Evolutionary conservation across 805 yeast genomes (phyloP).

Genomic region (Zygotorulaspora sp.): DNA sequence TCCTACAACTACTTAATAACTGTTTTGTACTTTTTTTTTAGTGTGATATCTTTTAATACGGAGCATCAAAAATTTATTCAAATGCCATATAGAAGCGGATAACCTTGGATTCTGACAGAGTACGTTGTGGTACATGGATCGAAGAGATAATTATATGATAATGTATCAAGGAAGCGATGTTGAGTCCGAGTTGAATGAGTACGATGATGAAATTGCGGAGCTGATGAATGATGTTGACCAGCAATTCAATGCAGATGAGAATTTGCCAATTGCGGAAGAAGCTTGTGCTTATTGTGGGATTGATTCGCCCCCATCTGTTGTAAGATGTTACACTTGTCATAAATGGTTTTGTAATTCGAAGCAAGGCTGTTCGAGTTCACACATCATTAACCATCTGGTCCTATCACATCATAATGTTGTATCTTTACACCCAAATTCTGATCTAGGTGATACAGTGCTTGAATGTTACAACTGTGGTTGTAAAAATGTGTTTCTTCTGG

Average conservation of each 20-base stretch:
- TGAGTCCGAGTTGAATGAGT: conserved; percentile 1
- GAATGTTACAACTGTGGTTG: conserved; percentile 92
- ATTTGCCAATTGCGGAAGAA: conserved; percentile 25
- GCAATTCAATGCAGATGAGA: conserved; percentile 1
- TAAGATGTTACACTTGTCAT: conserved; percentile 69
- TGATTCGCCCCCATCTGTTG: conserved; percentile 57
- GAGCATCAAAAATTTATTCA: conserved; percentile 1
- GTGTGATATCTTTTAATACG: background rate
- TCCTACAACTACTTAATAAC: background rate
- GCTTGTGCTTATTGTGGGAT: conserved; percentile 73
- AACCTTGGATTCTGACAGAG: background rate
- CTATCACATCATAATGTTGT: conserved; percentile 72
- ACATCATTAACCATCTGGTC: conserved; percentile 81
- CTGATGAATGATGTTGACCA: background rate
- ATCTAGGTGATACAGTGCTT: conserved; percentile 77
- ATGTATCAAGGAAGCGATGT: conserved; percentile 1
- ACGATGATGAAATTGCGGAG: conserved; percentile 2
- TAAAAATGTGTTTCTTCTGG: conserved; percentile 72
- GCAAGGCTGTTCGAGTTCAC: conserved; percentile 57
- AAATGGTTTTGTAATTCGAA: conserved; percentile 89
- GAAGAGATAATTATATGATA: background rate
- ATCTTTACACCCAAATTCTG: conserved; percentile 71
- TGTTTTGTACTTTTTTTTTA: background rate
- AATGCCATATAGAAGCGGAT: background rate
- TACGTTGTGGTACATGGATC: background rate